A percentile compares a stretch with the other conserved stretches of the same genome.
Conservation (phyloP, 305 asterid genomes). For the Solanum aculeatissimum region DNA sequence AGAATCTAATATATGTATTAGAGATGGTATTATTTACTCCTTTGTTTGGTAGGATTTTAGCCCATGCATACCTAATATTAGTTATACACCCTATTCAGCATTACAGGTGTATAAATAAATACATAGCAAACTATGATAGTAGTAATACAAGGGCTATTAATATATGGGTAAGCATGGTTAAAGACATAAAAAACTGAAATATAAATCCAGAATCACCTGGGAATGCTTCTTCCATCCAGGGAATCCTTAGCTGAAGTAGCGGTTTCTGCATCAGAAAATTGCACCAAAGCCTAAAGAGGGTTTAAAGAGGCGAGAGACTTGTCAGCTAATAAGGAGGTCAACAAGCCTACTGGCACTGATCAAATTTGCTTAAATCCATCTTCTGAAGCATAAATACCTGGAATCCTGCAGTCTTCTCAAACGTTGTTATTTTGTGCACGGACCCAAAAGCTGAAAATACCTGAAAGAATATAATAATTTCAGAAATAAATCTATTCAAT, state of each 20-base stretch:
- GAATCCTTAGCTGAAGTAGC: constrained; percentile 95
- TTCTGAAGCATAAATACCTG: constrained; percentile 40
- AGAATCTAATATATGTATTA: not conserved
- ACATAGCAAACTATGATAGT: not conserved
- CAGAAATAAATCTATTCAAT: not conserved
- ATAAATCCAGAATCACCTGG: constrained; percentile 86
- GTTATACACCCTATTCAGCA: not conserved
- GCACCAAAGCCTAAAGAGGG: constrained; percentile 76
- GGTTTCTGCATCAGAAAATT: constrained; percentile 85
- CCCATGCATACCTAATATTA: not conserved
- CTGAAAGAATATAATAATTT: constrained; percentile 29
- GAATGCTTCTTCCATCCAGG: constrained; percentile 98
- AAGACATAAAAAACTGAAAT: constrained; percentile 29
- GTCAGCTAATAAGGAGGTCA: not conserved
- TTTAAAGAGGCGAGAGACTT: not conserved
- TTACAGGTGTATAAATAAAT: not conserved
- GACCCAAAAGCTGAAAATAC: constrained; percentile 97
- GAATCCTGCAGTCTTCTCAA: constrained; percentile 99
- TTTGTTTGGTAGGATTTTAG: not conserved
- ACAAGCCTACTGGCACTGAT: not conserved
- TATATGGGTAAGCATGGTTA: not conserved
- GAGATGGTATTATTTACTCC: not conserved
- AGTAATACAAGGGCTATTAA: not conserved
- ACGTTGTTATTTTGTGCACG: constrained; percentile 96
- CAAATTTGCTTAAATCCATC: not conserved